Base-by-base conservation (phyloP, 2,329 filamentous ascomycete species). In the Ascomycota sp. region DNA sequence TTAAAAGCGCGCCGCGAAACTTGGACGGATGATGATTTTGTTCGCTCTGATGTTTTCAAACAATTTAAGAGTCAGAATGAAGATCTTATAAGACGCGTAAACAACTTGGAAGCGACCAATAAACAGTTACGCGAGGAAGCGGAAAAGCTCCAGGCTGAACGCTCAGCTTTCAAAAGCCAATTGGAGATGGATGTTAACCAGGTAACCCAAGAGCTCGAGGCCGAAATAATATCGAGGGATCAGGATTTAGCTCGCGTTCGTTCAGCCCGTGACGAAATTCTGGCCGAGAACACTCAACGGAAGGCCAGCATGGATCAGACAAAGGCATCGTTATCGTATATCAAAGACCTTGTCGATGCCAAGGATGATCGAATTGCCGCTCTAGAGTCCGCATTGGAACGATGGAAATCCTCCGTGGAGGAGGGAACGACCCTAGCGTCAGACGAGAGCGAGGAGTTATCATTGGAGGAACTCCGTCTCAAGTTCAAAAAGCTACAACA, bases 11-110 rank as follows among this genome's bases (percentile, higher is more conserved):
- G 74, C 47, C 61, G 79, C 28, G 73, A 80, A 10, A 74, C 69
- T 32, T 59, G 85, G 27, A 77, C 79, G 0, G 89, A 98, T 43
- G 89, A 98, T 37, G 89, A 98, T 42, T 95, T 91, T 46, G 75
- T 83, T 25, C 74, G 82, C 33, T 93, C 83, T 4, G 83, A 94
- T 42, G 65, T 93, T 3, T 98, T 93, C 64, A 95, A 93, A 53
- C 72, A 79, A 36, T 67, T 94, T 45, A 91, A 85, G 53, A 68
- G 67, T 17, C 82, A 94, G 43, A 80, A 91, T 42, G 89, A 95
- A 44, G 86, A 95, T 41, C 69, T 92, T 7, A 82, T 94, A 40
- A 86, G 81, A 50, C 75, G 82, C 23, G 74, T 93, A 44, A 98
- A 98, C 49, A 75, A 86, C 42, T 56, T 95, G 10, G 86, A 95